Evolutionary conservation across 495 filamentous ascomycete species (phyloP).

Genomic region (Penicillium subrubescens): DNA sequence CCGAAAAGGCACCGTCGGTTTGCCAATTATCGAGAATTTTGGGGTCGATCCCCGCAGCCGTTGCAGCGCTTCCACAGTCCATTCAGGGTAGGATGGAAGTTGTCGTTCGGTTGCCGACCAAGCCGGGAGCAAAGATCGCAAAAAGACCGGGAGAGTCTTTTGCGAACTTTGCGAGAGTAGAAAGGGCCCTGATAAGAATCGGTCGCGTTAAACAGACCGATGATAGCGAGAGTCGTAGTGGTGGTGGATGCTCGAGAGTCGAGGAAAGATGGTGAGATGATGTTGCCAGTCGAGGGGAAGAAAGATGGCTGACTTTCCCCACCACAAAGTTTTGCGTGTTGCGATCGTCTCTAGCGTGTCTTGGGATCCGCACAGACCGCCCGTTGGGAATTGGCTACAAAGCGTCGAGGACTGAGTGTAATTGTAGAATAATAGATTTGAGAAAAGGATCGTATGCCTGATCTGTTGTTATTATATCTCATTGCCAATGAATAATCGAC

Average conservation of each 20-base stretch:
- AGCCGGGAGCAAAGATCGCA: slow-evolving; percentile 25
- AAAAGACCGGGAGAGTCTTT: slow-evolving; percentile 21
- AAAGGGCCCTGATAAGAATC: background rate
- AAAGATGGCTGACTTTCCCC: slow-evolving; percentile 28
- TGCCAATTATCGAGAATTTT: slow-evolving; percentile 52
- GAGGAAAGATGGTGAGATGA: slow-evolving; percentile 7
- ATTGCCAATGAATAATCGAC: background rate
- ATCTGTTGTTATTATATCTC: background rate
- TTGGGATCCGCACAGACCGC: slow-evolving; percentile 26
- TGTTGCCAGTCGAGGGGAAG: slow-evolving; percentile 24
- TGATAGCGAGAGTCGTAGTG: background rate
- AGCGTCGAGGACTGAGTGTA: background rate
- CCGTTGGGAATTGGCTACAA: slow-evolving; percentile 8
- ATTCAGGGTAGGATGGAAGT: slow-evolving; percentile 39
- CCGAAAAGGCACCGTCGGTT: slow-evolving; percentile 41
- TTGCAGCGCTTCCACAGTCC: slow-evolving; percentile 47
- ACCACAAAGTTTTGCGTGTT: slow-evolving; percentile 31
- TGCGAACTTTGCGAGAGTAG: slow-evolving; percentile 17
- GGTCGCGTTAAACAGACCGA: slow-evolving; percentile 6
- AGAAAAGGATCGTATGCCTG: too few species aligned
- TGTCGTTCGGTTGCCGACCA: slow-evolving; percentile 16
- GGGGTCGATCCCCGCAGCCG: slow-evolving; percentile 52
- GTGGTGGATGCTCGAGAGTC: slow-evolving; percentile 1
- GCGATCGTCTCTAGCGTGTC: slow-evolving; percentile 27
- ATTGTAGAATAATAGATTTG: too few species aligned